These are phyloP conservation scores for Fusarium buharicum DNA, from an alignment of 2,329 filamentous ascomycete species.

Conservation along the genomic window DNA sequence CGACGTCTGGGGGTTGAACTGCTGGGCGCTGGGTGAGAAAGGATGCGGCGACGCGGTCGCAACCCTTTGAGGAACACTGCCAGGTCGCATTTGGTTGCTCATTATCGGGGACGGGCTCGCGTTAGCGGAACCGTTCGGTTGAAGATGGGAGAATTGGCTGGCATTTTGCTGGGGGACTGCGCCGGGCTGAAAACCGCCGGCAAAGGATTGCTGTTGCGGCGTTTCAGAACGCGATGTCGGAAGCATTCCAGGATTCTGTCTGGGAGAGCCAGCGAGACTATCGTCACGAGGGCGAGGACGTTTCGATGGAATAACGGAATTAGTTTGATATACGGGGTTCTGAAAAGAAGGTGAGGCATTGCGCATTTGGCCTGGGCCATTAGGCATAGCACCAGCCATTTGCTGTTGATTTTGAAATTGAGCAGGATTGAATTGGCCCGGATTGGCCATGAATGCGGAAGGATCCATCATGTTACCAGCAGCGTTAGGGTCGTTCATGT, in stretches of 20 bases:
- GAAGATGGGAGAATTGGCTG: slow-evolving; percentile 82
- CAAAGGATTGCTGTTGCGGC: slow-evolving; percentile 79
- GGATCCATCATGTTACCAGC: slow-evolving; percentile 72
- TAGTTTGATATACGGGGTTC: slow-evolving; percentile 83
- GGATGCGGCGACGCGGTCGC: slow-evolving; percentile 93
- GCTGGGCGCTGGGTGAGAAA: slow-evolving; percentile 80
- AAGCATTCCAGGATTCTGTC: slow-evolving; percentile 77
- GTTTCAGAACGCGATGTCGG: slow-evolving; percentile 92
- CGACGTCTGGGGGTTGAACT: slow-evolving; percentile 77
- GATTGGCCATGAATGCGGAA: slow-evolving; percentile 69
- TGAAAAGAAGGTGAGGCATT: slow-evolving; percentile 82
- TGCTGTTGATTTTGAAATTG: slow-evolving; percentile 67
- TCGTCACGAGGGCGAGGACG: slow-evolving; percentile 84
- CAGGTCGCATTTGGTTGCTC: slow-evolving; percentile 78
- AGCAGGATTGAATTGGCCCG: slow-evolving; percentile 68
- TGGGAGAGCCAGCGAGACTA: slow-evolving; percentile 83
- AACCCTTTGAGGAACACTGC: slow-evolving; percentile 80
- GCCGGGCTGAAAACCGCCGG: slow-evolving; percentile 75
- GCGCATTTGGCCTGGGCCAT: slow-evolving; percentile 82
- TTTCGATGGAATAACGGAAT: slow-evolving; percentile 89
- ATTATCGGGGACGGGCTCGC: slow-evolving; percentile 94
- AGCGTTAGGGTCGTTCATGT: slow-evolving; percentile 70
- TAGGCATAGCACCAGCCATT: slow-evolving; percentile 73
- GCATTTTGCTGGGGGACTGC: slow-evolving; percentile 70
- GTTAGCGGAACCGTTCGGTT: slow-evolving; percentile 81